Percentiles rank a stretch among this genome's conserved stretches.
Evolutionary conservation across 2,329 filamentous ascomycete genomes (phyloP).

Genomic region (Fusarium piperis): DNA sequence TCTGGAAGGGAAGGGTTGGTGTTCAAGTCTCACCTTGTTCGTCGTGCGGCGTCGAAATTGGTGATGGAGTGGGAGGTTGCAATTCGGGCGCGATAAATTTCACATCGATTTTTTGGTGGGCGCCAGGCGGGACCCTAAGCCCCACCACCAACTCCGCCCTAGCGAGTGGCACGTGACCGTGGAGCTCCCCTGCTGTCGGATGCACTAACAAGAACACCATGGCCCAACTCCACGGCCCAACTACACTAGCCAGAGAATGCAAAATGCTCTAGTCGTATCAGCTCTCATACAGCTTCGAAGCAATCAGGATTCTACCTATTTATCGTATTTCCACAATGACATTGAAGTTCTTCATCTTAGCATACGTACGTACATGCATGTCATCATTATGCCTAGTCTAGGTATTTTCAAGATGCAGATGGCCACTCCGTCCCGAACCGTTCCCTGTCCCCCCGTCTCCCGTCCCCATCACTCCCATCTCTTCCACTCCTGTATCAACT

Average conservation of each 20-base stretch:
- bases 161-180: conserved; percentile 40
- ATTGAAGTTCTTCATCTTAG: conserved; percentile 25
- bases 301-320: neutral
- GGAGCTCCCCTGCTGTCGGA: neutral
- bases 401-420: conserved; percentile 33
- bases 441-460: neutral
- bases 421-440: neutral
- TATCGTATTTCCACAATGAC: conserved; percentile 30
- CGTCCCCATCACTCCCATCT: conserved; percentile 64
- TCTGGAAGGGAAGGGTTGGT: conserved; percentile 16
- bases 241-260: neutral
- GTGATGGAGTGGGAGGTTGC: conserved; percentile 48
- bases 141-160: conserved; percentile 41
- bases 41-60: conserved; percentile 54
- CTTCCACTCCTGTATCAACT: conserved; percentile 65
- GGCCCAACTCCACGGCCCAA: neutral
- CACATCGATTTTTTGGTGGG: conserved; percentile 47
- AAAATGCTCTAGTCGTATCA: neutral
- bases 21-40: conserved; percentile 49
- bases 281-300: neutral
- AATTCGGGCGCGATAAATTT: conserved; percentile 50
- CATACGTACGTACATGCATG: conserved; percentile 35
- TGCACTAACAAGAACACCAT: neutral
- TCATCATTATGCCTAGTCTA: conserved; percentile 29
- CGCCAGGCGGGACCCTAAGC: conserved; percentile 50